A percentile compares a stretch with the other conserved stretches of the same genome.
These are phyloP conservation scores for Penicillium steckii DNA, from an alignment of 495 filamentous ascomycete genomes.

Conservation along the genomic window DNA sequence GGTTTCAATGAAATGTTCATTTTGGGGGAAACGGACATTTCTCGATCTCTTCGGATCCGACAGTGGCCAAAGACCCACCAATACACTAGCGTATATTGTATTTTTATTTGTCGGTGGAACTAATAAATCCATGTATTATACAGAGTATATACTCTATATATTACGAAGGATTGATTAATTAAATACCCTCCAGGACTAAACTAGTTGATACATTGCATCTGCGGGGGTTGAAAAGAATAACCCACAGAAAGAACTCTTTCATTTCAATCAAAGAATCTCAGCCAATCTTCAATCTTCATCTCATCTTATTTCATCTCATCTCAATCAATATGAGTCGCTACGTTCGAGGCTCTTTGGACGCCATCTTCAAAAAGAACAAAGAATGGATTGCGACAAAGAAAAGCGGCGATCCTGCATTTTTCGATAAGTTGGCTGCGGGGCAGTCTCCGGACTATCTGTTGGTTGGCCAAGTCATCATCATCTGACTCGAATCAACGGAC, in stretches of 20 bases:
- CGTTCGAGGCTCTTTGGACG: slow-evolving; percentile 16
- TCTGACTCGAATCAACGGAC: background rate
- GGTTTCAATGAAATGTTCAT: no score
- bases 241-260: no score
- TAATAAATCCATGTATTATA: no score
- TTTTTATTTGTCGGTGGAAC: no score
- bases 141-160: no score
- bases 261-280: no score
- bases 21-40: no score
- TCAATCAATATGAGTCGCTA: background rate
- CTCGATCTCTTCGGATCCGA: background rate
- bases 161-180: no score
- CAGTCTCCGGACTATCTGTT: slow-evolving; percentile 76
- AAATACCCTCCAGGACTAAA: no score
- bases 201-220: background rate
- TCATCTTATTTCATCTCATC: no score
- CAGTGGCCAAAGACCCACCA: background rate
- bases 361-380: slow-evolving; percentile 53
- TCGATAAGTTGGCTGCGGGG: slow-evolving; percentile 61
- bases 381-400: slow-evolving; percentile 63
- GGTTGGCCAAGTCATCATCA: slow-evolving; percentile 14
- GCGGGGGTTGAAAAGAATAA: no score
- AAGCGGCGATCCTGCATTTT: slow-evolving; percentile 63
- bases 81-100: background rate
- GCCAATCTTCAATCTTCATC: no score